phyloP scores from a whole-genome alignment of 1,284 basidiomycete genomes.

The Apiotrichum domesticum region DNA sequence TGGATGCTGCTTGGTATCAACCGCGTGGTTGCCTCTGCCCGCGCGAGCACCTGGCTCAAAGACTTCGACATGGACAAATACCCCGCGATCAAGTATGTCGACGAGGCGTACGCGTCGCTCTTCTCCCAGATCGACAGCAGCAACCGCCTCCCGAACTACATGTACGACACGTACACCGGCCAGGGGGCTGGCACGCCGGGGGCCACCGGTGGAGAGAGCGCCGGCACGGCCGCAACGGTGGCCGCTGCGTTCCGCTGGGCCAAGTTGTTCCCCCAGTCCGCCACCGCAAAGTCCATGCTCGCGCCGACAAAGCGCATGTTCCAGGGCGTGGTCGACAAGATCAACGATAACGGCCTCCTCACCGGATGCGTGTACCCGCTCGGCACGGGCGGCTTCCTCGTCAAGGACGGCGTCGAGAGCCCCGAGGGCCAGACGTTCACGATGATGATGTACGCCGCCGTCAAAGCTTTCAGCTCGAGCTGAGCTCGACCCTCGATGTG shows the following conservation, averaged over 20 bases:
- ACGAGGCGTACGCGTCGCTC: slow-evolving; percentile 45
- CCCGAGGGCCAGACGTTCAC: slow-evolving; percentile 34
- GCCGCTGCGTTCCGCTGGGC: slow-evolving; percentile 37
- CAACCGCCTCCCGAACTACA: slow-evolving; percentile 30
- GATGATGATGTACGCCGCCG: slow-evolving; percentile 37
- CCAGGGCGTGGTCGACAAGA: slow-evolving; percentile 24
- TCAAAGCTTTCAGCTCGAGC: slow-evolving; percentile 11
- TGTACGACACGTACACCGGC: slow-evolving; percentile 3
- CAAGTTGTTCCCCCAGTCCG: slow-evolving; percentile 11
- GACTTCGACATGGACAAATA: slow-evolving; percentile 39
- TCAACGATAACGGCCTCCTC: slow-evolving; percentile 23
- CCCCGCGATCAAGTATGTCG: slow-evolving; percentile 52
- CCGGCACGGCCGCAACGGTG: slow-evolving; percentile 30
- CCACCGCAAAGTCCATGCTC: slow-evolving; percentile 1
- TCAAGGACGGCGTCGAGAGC: slow-evolving; percentile 14
- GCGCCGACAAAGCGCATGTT: slow-evolving; percentile 24
- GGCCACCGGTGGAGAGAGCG: slow-evolving; percentile 17
- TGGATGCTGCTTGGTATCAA: slow-evolving; percentile 32
- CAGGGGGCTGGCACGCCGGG: too few relatives aligned
- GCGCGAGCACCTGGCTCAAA: slow-evolving; percentile 6
- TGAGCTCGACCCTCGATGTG: too few relatives aligned
- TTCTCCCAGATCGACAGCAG: slow-evolving; percentile 34
- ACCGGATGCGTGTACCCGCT: slow-evolving; percentile 28
- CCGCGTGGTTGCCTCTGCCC: slow-evolving; percentile 21
- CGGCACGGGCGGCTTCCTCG: slow-evolving; percentile 20